Evolutionary conservation across 768 basidiomycete species (phyloP).

Genomic region (Pleurotus salmoneostramineus): DNA sequence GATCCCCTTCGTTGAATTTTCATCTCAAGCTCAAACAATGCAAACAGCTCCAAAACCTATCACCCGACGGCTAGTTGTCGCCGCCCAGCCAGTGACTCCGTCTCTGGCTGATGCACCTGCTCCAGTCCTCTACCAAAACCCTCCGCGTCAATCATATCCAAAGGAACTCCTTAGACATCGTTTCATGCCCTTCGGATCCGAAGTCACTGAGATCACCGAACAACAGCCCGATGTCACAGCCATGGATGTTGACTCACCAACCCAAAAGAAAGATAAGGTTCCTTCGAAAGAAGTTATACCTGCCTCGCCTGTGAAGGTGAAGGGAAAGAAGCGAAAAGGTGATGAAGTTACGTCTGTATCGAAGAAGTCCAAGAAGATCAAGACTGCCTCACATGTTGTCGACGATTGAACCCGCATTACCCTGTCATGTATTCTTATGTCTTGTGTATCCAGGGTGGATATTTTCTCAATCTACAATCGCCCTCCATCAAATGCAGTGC

Average conservation of each 20-base stretch:
- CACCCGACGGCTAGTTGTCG: constrained; percentile 53
- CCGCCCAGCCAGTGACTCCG: constrained; percentile 43
- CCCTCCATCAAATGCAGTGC: too few species aligned
- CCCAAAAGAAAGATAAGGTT: neutral
- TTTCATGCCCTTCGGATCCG: constrained; percentile 62
- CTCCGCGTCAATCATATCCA: constrained; percentile 55
- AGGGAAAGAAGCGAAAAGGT: constrained; percentile 46
- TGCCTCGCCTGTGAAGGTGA: constrained; percentile 24
- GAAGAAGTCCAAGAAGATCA: too few species aligned
- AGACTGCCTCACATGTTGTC: too few species aligned
- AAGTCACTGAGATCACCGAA: constrained; percentile 16
- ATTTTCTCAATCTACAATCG: too few species aligned
- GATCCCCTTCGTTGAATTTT: constrained; percentile 7
- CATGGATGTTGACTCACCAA: constrained; percentile 17
- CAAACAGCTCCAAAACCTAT: constrained; percentile 54
- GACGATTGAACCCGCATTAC: too few species aligned
- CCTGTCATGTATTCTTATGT: too few species aligned
- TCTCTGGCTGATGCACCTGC: constrained; percentile 18
- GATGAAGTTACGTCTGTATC: constrained; percentile 11
- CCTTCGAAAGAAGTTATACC: neutral
- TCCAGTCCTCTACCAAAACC: constrained; percentile 35
- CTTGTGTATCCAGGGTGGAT: too few species aligned
- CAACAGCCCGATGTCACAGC: constrained; percentile 14
- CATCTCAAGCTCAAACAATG: neutral
- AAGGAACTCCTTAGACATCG: constrained; percentile 57